Evolutionary conservation across 1,139 yeast genomes (phyloP).

Genomic region (Spathaspora sp.): DNA sequence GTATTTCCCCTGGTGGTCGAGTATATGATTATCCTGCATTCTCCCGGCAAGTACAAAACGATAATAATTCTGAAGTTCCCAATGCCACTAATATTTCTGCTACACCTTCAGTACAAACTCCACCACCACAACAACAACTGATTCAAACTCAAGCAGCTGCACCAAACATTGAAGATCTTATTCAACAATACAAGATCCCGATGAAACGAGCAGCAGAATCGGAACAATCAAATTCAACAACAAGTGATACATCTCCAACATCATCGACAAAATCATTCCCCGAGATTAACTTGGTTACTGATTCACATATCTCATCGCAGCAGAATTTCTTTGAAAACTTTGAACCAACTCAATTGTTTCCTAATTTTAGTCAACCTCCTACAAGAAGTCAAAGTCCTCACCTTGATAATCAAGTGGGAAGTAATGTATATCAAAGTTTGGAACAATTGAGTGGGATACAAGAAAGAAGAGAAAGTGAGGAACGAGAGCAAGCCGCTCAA

Average conservation of each 20-base stretch:
- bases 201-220: constrained; percentile 13
- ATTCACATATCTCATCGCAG: constrained; percentile 35
- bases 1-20: constrained; percentile 34
- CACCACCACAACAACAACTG: constrained; percentile 7
- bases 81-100: background rate
- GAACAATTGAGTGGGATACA: constrained; percentile 2
- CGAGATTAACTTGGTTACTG: constrained; percentile 48
- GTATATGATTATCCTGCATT: constrained; percentile 17
- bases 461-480: constrained; percentile 1
- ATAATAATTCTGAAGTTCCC: background rate
- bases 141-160: constrained; percentile 6
- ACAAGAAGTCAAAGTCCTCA: constrained; percentile 40
- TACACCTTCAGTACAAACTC: constrained; percentile 3
- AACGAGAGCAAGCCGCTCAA: background rate
- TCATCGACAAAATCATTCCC: constrained; percentile 46
- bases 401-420: constrained; percentile 11
- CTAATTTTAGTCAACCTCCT: constrained; percentile 38
- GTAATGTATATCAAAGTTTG: constrained; percentile 15
- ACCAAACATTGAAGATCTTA: constrained; percentile 32
- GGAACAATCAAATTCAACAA: constrained; percentile 13
- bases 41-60: constrained; percentile 2
- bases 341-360: constrained; percentile 52
- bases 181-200: constrained; percentile 23
- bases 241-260: constrained; percentile 33
- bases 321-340: constrained; percentile 46